Evolutionary conservation across 2,329 filamentous ascomycete genomes (phyloP).

Genomic region (Phyllosticta paracitricarpa): DNA sequence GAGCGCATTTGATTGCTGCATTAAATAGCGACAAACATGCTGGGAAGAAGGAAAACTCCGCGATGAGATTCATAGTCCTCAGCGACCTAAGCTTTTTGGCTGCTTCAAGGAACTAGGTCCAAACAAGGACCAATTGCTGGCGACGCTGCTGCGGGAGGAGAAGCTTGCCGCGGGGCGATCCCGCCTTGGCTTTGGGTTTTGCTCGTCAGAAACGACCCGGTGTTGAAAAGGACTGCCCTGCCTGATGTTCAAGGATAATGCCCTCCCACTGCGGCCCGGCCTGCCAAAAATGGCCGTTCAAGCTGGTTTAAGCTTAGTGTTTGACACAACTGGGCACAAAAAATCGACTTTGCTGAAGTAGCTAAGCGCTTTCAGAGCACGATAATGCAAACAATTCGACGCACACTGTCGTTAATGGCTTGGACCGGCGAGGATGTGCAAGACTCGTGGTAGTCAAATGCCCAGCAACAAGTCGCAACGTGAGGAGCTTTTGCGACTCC

Average conservation of each 20-base stretch:
- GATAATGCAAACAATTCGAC: neutral
- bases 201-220: neutral
- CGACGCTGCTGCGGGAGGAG: neutral
- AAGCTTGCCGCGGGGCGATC: neutral
- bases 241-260: neutral
- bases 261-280: neutral
- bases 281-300: neutral
- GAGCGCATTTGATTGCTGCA: neutral
- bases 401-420: neutral
- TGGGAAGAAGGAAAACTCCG: neutral
- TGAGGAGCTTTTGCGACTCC: too few species aligned
- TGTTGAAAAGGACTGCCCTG: neutral
- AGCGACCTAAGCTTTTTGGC: neutral
- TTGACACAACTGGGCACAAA: neutral
- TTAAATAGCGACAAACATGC: neutral
- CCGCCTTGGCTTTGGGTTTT: neutral
- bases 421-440: neutral
- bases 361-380: neutral
- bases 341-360: neutral
- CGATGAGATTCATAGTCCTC: neutral
- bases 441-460: too few species aligned
- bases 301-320: neutral
- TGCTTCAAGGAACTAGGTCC: neutral
- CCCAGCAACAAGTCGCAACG: too few species aligned
- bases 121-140: neutral